phyloP scores from a whole-genome alignment of 2,329 filamentous ascomycete genomes.

The Exophiala sp. region DNA sequence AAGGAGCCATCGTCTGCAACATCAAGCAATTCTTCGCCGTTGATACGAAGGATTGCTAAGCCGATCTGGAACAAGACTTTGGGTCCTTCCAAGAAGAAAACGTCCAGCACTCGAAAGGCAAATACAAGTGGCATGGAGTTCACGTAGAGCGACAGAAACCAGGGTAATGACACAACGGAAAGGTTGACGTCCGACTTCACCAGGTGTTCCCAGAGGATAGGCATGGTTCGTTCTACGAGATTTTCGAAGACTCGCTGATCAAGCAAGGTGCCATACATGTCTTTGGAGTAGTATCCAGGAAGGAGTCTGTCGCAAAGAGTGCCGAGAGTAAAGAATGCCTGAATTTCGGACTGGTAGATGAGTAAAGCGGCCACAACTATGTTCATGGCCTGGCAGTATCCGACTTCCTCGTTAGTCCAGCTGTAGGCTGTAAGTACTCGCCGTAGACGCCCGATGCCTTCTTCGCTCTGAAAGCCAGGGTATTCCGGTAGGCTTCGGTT shows the following conservation, averaged over 20 bases:
- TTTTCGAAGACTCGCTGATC: constrained; percentile 98
- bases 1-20: constrained; percentile 93
- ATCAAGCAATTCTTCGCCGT: constrained; percentile 91
- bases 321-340: constrained; percentile 92
- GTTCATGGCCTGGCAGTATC: constrained; percentile 99
- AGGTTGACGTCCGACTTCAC: constrained; percentile 95
- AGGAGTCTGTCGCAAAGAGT: constrained; percentile 87
- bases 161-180: constrained; percentile 93
- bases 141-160: constrained; percentile 97
- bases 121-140: constrained; percentile 99
- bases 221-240: constrained; percentile 98
- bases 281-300: constrained; percentile 96
- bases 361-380: constrained; percentile 96
- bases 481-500: constrained; percentile 97
- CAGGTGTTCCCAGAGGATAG: constrained; percentile 96
- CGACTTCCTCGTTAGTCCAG: constrained; percentile 92
- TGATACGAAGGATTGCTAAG: constrained; percentile 92
- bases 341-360: constrained; percentile 96
- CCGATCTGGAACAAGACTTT: constrained; percentile 98
- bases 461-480: constrained; percentile 92
- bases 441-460: constrained; percentile 84
- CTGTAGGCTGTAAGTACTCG: constrained; percentile 95
- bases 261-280: constrained; percentile 96
- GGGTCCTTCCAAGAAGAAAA: constrained; percentile 96
- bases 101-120: constrained; percentile 91